Base-by-base conservation (phyloP, 495 filamentous ascomycete species). In the Cercophora scortea region DNA sequence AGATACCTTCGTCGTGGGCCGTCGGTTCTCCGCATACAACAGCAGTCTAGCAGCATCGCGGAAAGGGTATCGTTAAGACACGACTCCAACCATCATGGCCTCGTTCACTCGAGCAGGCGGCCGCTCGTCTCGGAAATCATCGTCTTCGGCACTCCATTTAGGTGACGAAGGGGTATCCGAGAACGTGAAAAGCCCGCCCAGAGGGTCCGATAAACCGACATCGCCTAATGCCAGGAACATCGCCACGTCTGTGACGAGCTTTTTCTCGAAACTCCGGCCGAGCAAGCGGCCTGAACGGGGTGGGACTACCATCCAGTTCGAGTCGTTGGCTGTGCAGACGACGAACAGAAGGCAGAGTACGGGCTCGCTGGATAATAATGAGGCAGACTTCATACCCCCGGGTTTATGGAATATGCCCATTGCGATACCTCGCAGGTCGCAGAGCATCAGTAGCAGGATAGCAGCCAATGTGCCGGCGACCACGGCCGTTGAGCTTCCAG, bases 211-310 rank as follows among this genome's bases (percentile, higher is more conserved):
- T 8, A 18, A 42, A 42, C n/a, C 15, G 15, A 8, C 8, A 8
- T 15, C 41, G 13, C 41, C 41, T 16, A 15, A 8, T 42, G 12
- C 48, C 12, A 54, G 35, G 19, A 44, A 40, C n/a, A 35, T 65
- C 16, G 35, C 62, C 36, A 38, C 42, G 8, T 62, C 62, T 5
- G 38, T 66, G 8, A 51, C 61, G 52, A 51, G 45, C 56, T 66
- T 57, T 62, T 76, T 50, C 43, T 69, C 45, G 68, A 57, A 48
- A 18, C 48, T 66, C 1, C 53, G 60, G n/a, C 63, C 74, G 1
- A 74, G 72, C 52, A 62, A 65, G 18, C 70, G 70, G 1, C 63
- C 69, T 2, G 76, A 78, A 45, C 65, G 61, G 13, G 74, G 76
- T 10, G 59, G 70, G 8, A 76, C 76, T 1, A 42, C 52, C 16